Evolutionary conservation across 192 early-diverging fungal species (phyloP), one percentile per base, ranked within the genome.

Genomic region (Coemansia sp.): DNA sequence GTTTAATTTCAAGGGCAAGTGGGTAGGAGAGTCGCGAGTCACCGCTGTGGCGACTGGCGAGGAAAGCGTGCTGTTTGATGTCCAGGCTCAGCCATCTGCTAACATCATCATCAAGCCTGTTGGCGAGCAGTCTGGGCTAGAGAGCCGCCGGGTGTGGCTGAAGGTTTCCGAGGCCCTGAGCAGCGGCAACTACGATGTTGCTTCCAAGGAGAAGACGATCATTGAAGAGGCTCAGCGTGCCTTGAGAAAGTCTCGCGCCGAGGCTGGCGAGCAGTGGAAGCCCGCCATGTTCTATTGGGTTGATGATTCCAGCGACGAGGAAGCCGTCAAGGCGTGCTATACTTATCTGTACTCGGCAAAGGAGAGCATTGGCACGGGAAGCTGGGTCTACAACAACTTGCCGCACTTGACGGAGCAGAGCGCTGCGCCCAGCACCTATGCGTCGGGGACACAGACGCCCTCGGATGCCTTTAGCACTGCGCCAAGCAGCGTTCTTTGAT

Each of bases 141-240:
- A 93, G 59, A 89, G 88, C 56, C 89, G 88, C 57, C 82, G 77
- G 20, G 74, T 93, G 31, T 93, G 91, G 91, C 57, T 85, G 21
- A 76, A 79, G 65, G 90, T 93, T 13, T 79, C 90, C 1, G 79
- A 88, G 40, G 89, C 91, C 9, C 77, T 93, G 21, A 81, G 73
- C 50, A 72, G 76, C 39, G 88, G 86, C 37, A 87, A 91, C 72
- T 93, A 89, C 64, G 76, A 83, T 5, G 77, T 83, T 1, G 91
- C 91, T 3, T 90, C 90, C 10, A 69, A 69, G 35, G 85, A 89
- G 59, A 93, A 93, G 70, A 79, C 88, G 9, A 70, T 63, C n/a
- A 90, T 91, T 59, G 90, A 91, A 63, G 87, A 90, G 28, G 65
- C 73, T 20, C 88, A 91, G 78, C 85, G 90, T 6, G 77, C 72